Conservation (phyloP, 176 grass and related monocot species). For the Carex scoparia region DNA sequence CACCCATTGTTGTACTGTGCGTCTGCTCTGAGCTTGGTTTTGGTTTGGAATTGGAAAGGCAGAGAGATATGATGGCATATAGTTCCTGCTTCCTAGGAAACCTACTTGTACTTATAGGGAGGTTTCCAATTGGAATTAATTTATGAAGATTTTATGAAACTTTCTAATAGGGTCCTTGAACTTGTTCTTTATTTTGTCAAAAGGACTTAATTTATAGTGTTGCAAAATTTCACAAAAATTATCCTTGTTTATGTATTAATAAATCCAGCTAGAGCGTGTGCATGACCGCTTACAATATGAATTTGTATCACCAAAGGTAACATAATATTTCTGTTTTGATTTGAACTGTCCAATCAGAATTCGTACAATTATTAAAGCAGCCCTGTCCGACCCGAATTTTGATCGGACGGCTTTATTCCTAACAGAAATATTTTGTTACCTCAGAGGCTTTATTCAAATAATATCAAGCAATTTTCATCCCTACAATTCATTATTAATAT, state of each 20-base stretch:
- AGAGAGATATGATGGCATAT: neutral
- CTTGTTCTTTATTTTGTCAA: neutral
- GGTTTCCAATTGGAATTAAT: neutral
- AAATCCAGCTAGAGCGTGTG: neutral
- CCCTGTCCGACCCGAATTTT: no score
- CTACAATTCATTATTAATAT: neutral
- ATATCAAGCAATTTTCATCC: neutral
- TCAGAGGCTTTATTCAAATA: no score
- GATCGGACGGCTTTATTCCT: no score
- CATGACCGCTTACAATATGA: neutral
- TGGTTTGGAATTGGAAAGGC: neutral
- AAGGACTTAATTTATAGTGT: no score
- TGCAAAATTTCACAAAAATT: no score
- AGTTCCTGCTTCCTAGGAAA: neutral
- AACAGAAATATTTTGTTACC: no score
- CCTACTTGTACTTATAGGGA: neutral
- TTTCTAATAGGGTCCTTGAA: neutral
- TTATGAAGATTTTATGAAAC: neutral
- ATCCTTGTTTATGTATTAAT: no score
- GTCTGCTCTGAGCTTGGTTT: no score
- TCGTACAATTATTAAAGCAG: no score
- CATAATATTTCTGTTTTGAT: no score
- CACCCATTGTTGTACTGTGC: slow-evolving; percentile 42
- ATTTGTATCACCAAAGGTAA: no score
- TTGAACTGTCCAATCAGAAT: no score